Conservation (phyloP, 2,329 filamentous ascomycete species). For the Colletotrichum magnum region DNA sequence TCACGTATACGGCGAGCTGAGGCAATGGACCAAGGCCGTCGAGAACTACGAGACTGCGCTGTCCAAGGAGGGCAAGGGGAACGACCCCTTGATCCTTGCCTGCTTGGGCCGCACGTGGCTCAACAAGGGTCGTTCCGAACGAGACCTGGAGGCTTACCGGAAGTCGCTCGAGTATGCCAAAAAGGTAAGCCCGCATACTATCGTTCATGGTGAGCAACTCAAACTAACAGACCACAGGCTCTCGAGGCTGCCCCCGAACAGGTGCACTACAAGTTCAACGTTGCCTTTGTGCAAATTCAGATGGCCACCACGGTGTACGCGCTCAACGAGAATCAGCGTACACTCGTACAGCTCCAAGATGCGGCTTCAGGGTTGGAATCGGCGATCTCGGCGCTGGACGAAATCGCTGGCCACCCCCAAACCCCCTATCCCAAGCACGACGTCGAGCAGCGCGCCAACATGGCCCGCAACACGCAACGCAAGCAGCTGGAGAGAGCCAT, state of each 20-base stretch:
- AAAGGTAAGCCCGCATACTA: conserved; percentile 61
- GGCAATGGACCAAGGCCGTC: conserved; percentile 91
- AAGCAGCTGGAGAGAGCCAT: conserved; percentile 91
- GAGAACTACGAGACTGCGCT: conserved; percentile 94
- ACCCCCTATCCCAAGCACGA: conserved; percentile 92
- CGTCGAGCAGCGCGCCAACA: conserved; percentile 94
- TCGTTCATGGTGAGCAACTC: background rate
- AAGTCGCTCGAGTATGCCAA: conserved; percentile 73
- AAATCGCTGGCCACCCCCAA: conserved; percentile 72
- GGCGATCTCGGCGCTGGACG: conserved; percentile 81
- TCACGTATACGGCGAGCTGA: conserved; percentile 90
- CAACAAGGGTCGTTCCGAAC: conserved; percentile 78
- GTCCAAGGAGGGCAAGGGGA: conserved; percentile 79
- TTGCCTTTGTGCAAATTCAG: conserved; percentile 97
- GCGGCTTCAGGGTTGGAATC: conserved; percentile 86
- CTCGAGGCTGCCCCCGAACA: conserved; percentile 85
- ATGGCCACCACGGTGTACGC: conserved; percentile 85
- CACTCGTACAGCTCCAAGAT: conserved; percentile 83
- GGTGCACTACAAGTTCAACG: conserved; percentile 95
- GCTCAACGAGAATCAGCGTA: conserved; percentile 82
- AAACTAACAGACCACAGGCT: conserved; percentile 63
- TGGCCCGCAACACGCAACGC: conserved; percentile 95
- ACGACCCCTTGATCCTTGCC: conserved; percentile 84
- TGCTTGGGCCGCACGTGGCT: conserved; percentile 92
- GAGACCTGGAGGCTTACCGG: conserved; percentile 70